Evolutionary conservation across 768 basidiomycete genomes (phyloP).

Genomic region (Hydnum rufescens): DNA sequence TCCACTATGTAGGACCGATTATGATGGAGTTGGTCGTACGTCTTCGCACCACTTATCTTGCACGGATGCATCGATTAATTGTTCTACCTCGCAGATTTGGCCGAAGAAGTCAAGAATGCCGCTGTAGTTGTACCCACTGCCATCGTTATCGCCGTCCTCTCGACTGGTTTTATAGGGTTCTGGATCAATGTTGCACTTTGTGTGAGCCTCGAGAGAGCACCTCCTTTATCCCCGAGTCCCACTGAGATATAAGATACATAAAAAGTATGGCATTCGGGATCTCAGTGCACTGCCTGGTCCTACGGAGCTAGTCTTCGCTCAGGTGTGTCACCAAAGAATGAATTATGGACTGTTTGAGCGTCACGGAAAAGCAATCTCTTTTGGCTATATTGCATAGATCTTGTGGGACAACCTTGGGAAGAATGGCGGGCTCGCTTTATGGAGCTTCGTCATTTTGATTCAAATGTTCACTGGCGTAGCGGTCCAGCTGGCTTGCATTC

Average conservation of each 20-base stretch:
- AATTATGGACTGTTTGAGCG: too few relatives aligned
- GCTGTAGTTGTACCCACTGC: slow-evolving; percentile 10
- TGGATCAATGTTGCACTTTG: slow-evolving; percentile 11
- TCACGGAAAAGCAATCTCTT: too few relatives aligned
- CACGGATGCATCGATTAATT: background rate
- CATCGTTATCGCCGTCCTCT: slow-evolving; percentile 9
- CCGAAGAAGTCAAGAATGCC: slow-evolving; percentile 12
- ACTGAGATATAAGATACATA: background rate
- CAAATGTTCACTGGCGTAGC: slow-evolving; percentile 10
- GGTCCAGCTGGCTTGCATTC: slow-evolving; percentile 11
- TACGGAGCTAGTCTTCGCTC: slow-evolving; percentile 8
- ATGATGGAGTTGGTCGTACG: slow-evolving; percentile 9
- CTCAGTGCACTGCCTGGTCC: slow-evolving; percentile 8
- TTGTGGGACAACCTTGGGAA: slow-evolving; percentile 11
- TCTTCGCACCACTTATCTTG: background rate
- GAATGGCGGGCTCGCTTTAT: slow-evolving; percentile 9
- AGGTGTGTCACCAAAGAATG: background rate
- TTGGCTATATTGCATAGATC: too few relatives aligned
- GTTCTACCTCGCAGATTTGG: slow-evolving; percentile 7
- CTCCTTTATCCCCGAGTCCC: background rate
- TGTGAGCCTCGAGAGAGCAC: background rate
- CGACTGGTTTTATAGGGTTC: slow-evolving; percentile 9
- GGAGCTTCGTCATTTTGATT: slow-evolving; percentile 12
- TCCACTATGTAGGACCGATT: slow-evolving; percentile 6
- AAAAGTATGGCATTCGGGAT: slow-evolving; percentile 9